A percentile compares a stretch with the other conserved stretches of the same genome.
These are phyloP conservation scores for Aspergillus sp. DNA, from an alignment of 2,329 filamentous ascomycete species.

Conservation along the genomic window DNA sequence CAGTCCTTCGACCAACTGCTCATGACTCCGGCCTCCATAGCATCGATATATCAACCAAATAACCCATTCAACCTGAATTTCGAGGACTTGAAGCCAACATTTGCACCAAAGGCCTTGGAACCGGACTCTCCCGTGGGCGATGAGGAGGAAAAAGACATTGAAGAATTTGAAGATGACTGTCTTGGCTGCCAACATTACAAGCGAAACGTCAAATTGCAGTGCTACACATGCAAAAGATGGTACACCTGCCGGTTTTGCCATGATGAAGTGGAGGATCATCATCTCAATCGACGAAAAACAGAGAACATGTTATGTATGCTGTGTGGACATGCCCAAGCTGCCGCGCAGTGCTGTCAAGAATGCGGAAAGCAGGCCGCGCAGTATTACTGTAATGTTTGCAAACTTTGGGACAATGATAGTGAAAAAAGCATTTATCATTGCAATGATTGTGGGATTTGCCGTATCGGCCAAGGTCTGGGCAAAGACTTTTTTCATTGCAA, in stretches of 20 bases:
- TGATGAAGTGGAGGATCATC: conserved; percentile 74
- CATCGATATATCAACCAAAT: conserved; percentile 22
- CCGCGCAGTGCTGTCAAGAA: conserved; percentile 68
- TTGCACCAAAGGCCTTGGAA: conserved; percentile 45
- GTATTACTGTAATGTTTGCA: conserved; percentile 93
- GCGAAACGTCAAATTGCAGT: conserved; percentile 93
- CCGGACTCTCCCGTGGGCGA: conserved; percentile 21
- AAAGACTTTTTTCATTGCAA: conserved; percentile 99
- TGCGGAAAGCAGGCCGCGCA: conserved; percentile 76
- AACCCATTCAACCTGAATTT: conserved; percentile 37
- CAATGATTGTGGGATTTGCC: conserved; percentile 90
- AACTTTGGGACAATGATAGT: conserved; percentile 92
- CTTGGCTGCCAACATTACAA: conserved; percentile 91
- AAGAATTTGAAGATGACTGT: conserved; percentile 47
- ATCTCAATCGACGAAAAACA: conserved; percentile 74
- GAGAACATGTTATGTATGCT: conserved; percentile 98
- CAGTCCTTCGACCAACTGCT: conserved; percentile 23
- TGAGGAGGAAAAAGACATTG: conserved; percentile 39
- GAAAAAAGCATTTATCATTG: conserved; percentile 95
- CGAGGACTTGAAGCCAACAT: conserved; percentile 64
- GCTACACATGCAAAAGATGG: conserved; percentile 83
- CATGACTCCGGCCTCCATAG: conserved; percentile 19
- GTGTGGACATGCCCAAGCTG: conserved; percentile 78
- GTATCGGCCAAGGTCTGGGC: conserved; percentile 82
- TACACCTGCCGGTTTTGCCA: conserved; percentile 95